Base-by-base conservation (phyloP, 2,329 filamentous ascomycete genomes). In the Diaporthe caulivora region DNA sequence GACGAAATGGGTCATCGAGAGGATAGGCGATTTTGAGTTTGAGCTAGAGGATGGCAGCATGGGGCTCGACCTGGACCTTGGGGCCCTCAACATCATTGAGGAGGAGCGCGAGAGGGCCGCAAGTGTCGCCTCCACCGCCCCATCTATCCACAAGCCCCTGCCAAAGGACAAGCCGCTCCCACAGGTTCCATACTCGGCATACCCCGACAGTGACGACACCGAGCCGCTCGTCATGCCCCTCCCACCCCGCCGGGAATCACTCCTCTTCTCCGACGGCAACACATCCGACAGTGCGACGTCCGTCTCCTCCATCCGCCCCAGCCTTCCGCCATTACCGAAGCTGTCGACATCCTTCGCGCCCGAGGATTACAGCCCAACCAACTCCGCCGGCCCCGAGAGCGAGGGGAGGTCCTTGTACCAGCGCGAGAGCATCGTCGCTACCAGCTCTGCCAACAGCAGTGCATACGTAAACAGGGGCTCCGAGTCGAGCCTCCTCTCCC, bases 1-100 rank as follows among this genome's bases (percentile, higher is more conserved):
- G 83, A 93, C 95, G 15, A 95, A 95, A 78, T 88, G 91, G 80
- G 91, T 97, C 57, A 93, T 99, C 73, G 95, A 98, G 83, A 90
- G 93, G 75, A 95, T 97, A 76, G 95, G 95, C 26, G 95, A 98
- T 81, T 97, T 98, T 77, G 95, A 98, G 81, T 91, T 95, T 77
- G 94, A 97, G 80, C 87, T 94, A 71, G 91, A 93, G 77, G 80
- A 84, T 49, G 84, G 84, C 24, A 79, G 86, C 40, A 82, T 93
- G 34, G 88, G 87, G 10, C 87, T 92, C 68, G 89, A 91, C 75
- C 80, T 91, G 37, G 88, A 91, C 74, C 79, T 90, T 15, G 82
- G 81, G 21, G 82, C 87, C n/a, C 82, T 91, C 58, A 85, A 89
- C 70, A 78, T 83, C 10, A 80, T 83, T n/a, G 80, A 83, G 17